Evolutionary conservation across 139 green algal genomes (phyloP).

Genomic region (Coccomyxa sp.): DNA sequence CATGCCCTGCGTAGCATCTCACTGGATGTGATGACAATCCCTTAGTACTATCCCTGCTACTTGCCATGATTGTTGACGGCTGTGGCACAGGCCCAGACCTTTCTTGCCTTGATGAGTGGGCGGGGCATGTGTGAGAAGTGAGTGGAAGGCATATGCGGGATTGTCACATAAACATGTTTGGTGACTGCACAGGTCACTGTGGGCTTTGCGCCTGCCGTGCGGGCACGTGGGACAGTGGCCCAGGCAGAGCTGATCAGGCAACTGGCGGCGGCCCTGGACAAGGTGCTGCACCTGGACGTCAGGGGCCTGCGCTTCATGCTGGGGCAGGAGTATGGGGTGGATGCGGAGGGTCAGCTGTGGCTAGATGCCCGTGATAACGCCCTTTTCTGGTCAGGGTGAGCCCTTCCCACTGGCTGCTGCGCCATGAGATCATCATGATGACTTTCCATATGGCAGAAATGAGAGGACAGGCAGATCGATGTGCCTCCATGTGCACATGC

Average conservation of each 20-base stretch:
- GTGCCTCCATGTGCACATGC: too few relatives aligned
- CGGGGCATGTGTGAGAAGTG: too few relatives aligned
- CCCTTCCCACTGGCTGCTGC: not conserved
- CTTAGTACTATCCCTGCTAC: not conserved
- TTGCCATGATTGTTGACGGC: too few relatives aligned
- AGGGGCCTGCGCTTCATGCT: constrained; percentile 22
- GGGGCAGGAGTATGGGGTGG: constrained; percentile 24
- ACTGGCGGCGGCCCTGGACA: constrained; percentile 10
- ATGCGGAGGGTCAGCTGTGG: constrained; percentile 32
- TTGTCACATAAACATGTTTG: too few relatives aligned
- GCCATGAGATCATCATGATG: too few relatives aligned
- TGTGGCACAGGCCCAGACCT: too few relatives aligned
- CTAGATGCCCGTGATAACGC: constrained; percentile 21
- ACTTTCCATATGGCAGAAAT: too few relatives aligned
- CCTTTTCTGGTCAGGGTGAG: constrained; percentile 25
- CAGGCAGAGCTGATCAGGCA: constrained; percentile 15
- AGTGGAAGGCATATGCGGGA: too few relatives aligned
- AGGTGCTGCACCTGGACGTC: constrained; percentile 12
- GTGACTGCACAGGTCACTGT: constrained; percentile 7
- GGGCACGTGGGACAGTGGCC: not conserved
- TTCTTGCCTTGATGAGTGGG: too few relatives aligned
- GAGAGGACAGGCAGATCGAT: too few relatives aligned
- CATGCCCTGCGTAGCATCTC: not conserved
- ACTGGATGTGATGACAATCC: not conserved
- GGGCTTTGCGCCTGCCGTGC: constrained; percentile 16